A percentile compares a stretch with the other conserved stretches of the same genome.
These are phyloP conservation scores for Fusarium sarcochroum DNA, from an alignment of 2,329 filamentous ascomycete genomes.

Conservation along the genomic window DNA sequence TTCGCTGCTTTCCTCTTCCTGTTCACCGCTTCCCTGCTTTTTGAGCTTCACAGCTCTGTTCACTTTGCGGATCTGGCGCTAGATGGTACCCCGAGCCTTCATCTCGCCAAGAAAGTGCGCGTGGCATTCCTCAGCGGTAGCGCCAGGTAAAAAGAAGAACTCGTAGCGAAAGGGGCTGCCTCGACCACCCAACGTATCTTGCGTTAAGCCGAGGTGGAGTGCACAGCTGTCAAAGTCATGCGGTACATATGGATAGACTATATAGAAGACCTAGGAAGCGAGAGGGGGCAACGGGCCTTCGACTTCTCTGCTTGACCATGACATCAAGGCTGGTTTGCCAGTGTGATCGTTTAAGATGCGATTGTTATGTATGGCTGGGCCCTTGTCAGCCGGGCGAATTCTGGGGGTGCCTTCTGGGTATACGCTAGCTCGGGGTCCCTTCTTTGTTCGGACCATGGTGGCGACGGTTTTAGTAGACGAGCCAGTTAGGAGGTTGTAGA, in stretches of 20 bases:
- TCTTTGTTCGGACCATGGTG: too few relatives aligned
- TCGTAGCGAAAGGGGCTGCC: background rate
- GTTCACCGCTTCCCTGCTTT: background rate
- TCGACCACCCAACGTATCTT: background rate
- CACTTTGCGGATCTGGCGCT: constrained; percentile 15
- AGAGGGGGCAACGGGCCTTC: background rate
- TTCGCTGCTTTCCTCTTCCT: background rate
- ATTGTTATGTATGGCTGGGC: background rate
- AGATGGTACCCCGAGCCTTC: constrained; percentile 14
- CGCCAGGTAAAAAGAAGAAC: constrained; percentile 9
- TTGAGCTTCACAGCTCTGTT: constrained; percentile 6
- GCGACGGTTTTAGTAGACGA: too few relatives aligned
- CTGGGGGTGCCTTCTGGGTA: too few relatives aligned
- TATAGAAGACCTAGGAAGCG: constrained; percentile 6
- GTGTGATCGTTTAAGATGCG: constrained; percentile 11
- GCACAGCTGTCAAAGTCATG: background rate
- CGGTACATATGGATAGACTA: constrained; percentile 5
- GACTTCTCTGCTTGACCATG: background rate
- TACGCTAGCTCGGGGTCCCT: too few relatives aligned
- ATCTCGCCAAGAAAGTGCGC: constrained; percentile 12
- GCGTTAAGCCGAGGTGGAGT: background rate
- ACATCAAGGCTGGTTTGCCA: constrained; percentile 1
- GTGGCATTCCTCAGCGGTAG: constrained; percentile 10
- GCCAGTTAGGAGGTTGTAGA: too few relatives aligned
- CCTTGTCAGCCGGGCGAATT: background rate